Base-by-base conservation (phyloP, 1,139 yeast genomes). In the Taphrina deformans region DNA sequence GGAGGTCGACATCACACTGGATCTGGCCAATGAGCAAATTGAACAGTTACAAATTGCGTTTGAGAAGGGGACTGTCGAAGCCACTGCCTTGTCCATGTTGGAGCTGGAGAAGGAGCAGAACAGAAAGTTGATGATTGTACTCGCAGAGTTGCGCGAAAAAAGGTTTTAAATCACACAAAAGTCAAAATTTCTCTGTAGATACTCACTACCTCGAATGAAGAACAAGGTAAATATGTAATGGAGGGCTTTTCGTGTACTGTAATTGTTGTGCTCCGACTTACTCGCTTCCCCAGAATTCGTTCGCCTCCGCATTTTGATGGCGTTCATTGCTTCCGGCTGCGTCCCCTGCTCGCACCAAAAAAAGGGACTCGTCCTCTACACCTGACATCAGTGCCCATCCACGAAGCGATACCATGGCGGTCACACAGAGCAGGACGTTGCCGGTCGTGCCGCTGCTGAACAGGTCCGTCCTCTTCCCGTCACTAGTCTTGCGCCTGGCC, bases 1-100 rank as follows among this genome's bases (percentile, higher is more conserved):
- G 29, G 63, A 59, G 41, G 44, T 59, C 18, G 63, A 59, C 27
- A 38, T 59, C 63, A 59, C 63, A 3, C 31, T 59, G n/a, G 63
- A 59, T 21, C 24, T 50, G 27, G 63, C 63, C 16, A 59, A 59
- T 38, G 63, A 59, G 24, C 50, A 59, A 44, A 59, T 59, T 38
- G 63, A 40, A 21, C 41, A 51, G 9, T 33, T 59, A 41, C 63
- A 52, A 16, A 12, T 29, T 12, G 63, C 63, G 2, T 29, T 38
- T 18, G 41, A 48, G 21, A 21, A 27, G 16, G 63, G 51, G 23
- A 26, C 56, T 2, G 41, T 59, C n/a, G 63, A 59, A 33, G 56
- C 56, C 18, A 50, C 63, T 14, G 63, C 56, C 1, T 14, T 59
- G 16, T 44, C 41, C n/a, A 50, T 48, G 27, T 35, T 59, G 45